Conservation (phyloP, 2,329 filamentous ascomycete species). For the Calcarisporium arbuscula region DNA sequence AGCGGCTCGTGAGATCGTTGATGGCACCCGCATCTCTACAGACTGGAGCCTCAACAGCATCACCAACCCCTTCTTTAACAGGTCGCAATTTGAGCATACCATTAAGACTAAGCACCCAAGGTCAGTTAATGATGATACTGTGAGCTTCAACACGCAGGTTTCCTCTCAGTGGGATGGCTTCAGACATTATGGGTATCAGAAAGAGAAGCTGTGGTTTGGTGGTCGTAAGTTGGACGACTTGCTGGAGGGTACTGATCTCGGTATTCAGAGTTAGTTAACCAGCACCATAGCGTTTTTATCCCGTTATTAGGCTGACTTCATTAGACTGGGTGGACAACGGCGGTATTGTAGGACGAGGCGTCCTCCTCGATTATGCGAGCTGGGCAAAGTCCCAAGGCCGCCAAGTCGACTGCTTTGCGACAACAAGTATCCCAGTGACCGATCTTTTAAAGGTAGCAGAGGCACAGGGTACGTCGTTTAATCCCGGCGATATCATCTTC, state of each 20-base stretch:
- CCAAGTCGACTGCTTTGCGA: constrained; percentile 31
- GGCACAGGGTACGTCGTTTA: constrained; percentile 35
- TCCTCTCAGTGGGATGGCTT: constrained; percentile 34
- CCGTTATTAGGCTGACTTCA: background rate
- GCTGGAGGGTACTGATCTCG: constrained; percentile 22
- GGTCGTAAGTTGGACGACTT: constrained; percentile 36
- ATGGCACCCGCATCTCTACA: constrained; percentile 23
- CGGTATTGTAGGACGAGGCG: constrained; percentile 43
- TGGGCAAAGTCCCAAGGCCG: constrained; percentile 33
- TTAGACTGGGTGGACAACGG: constrained; percentile 25
- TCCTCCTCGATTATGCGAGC: constrained; percentile 45
- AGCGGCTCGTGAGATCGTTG: constrained; percentile 21
- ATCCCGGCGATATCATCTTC: constrained; percentile 49
- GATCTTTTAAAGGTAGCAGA: constrained; percentile 37
- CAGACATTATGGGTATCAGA: constrained; percentile 31
- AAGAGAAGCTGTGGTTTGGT: constrained; percentile 27
- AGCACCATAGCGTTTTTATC: background rate
- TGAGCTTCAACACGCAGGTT: constrained; percentile 30
- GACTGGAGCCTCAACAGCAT: constrained; percentile 28
- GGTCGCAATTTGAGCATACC: constrained; percentile 21
- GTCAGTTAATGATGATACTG: constrained; percentile 25
- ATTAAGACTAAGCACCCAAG: constrained; percentile 21
- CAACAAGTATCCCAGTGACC: constrained; percentile 34
- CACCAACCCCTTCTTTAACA: constrained; percentile 25
- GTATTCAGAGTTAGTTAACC: constrained; percentile 20